Conservation (phyloP, 73 alveolate genomes). For the Paramecium primaurelia region DNA sequence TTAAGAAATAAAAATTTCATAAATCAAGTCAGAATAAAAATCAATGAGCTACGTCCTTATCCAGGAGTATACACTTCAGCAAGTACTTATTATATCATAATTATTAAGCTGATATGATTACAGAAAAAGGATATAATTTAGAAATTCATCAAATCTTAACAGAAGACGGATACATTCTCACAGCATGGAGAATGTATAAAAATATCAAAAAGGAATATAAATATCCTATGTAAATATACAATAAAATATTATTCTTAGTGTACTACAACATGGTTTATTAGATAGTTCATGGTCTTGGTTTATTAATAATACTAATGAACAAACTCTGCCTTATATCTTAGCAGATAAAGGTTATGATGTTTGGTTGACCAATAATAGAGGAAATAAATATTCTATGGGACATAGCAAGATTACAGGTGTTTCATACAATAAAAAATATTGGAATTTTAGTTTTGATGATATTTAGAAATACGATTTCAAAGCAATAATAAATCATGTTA, state of each 20-base stretch:
- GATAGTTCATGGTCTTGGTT: constrained; percentile 89
- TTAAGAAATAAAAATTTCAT: not conserved
- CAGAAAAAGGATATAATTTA: constrained; percentile 76
- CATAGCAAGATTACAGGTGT: constrained; percentile 67
- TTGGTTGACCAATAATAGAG: constrained; percentile 91
- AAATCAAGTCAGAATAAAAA: not conserved
- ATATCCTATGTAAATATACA: not conserved
- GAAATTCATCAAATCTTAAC: constrained; percentile 87
- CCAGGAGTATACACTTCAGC: constrained; percentile 20
- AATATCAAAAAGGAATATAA: not conserved
- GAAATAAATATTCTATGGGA: constrained; percentile 82
- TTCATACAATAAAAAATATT: not conserved
- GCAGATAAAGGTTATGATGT: constrained; percentile 87
- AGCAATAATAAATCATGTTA: not conserved
- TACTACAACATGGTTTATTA: constrained; percentile 88
- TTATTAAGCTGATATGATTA: constrained; percentile 60
- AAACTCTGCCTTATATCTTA: constrained; percentile 72
- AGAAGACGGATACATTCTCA: constrained; percentile 82
- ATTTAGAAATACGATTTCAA: not conserved
- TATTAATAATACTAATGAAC: constrained; percentile 63
- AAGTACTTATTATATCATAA: not conserved
- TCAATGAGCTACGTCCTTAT: not conserved
- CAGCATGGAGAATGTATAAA: not conserved
- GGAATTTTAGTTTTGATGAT: constrained; percentile 26
- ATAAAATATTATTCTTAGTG: not conserved